phyloP scores from a whole-genome alignment of 768 basidiomycete genomes.

The Suillus hirtellus region DNA sequence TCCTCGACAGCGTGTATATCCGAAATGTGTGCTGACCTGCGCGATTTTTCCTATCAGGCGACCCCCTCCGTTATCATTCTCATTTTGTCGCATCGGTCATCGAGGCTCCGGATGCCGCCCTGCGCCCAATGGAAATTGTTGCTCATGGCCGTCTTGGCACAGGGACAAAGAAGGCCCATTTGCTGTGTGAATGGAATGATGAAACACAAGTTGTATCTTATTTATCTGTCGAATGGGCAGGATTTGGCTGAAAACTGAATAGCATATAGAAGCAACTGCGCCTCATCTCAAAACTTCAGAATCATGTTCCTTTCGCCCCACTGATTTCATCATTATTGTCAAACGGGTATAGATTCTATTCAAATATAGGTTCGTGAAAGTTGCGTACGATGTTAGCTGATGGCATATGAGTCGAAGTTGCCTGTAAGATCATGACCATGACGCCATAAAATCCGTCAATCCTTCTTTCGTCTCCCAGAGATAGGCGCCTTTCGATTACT shows the following conservation, averaged over 20 bases:
- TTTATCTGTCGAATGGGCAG: conserved; percentile 88
- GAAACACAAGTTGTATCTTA: conserved; percentile 64
- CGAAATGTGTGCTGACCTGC: conserved; percentile 13
- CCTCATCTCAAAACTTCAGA: neutral
- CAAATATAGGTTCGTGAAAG: neutral
- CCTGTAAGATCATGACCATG: too few relatives aligned
- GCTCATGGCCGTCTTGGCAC: conserved; percentile 95
- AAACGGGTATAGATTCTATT: neutral
- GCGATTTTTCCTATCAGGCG: conserved; percentile 50
- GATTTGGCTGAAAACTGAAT: conserved; percentile 57
- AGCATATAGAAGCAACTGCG: neutral
- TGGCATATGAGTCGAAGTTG: neutral
- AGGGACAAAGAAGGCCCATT: conserved; percentile 94
- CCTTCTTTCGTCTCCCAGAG: conserved; percentile 46
- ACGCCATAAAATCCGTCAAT: conserved; percentile 33
- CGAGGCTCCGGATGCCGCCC: conserved; percentile 53
- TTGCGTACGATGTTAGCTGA: neutral
- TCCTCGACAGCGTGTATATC: conserved; percentile 5
- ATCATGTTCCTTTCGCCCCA: neutral
- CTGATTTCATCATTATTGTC: neutral
- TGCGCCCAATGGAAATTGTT: conserved; percentile 91
- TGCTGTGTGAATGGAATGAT: conserved; percentile 89
- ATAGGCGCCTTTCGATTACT: conserved; percentile 25
- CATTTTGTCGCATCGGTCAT: conserved; percentile 90
- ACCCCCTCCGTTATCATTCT: conserved; percentile 94